Evolutionary conservation across 2,329 filamentous ascomycete genomes (phyloP), one percentile per base, ranked within the genome.

Genomic region (Trichoderma harzianum): DNA sequence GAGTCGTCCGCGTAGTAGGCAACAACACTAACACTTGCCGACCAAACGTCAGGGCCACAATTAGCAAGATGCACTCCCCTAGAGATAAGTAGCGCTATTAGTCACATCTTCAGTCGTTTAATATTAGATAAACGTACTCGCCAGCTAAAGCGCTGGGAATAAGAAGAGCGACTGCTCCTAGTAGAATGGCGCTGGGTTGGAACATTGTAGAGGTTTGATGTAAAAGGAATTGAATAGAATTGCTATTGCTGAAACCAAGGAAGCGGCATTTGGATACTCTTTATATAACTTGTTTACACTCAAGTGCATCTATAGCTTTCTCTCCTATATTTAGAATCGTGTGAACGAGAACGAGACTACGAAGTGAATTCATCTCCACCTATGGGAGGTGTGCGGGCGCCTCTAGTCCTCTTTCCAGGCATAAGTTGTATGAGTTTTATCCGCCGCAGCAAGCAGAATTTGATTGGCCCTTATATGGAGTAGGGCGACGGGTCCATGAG

Each of bases 51-150:
- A 24, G 63, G 47, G 6, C 63, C 63, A 26, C 63, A 66, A 26
- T 66, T 66, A 7, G 63, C 63, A n/a, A 66, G 63, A 36, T 66
- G 63, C n/a, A 66, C 63, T 24, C 63, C 63, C 7, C 63, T 66
- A 2, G 4, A 21, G 21, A 10, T 18, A 7, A 34, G 11, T 34
- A 26, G 4, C 62, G 18, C 62, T 10, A 65, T 53, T 53, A n/a
- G 26, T 28, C 21, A 11, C 28, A 16, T 32, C 7, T 32, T 1
- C n/a, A 34, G 28, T 11, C n/a, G 0, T 0, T 21, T 5, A 24
- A 36, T 0, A 53, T 32, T 24, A 2, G n/a, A 10, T 3, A 28
- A 55, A 66, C 63, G 26, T 55, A 66, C 63, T 66, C 47, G 7
- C 63, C 63, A 55, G 63, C 63, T 1, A 66, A 26, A 5, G 63